Evolutionary conservation across 371 early-diverging fungal genomes (phyloP), one percentile per base, ranked within the genome.

Genomic region (Rhizopus microsporus): DNA sequence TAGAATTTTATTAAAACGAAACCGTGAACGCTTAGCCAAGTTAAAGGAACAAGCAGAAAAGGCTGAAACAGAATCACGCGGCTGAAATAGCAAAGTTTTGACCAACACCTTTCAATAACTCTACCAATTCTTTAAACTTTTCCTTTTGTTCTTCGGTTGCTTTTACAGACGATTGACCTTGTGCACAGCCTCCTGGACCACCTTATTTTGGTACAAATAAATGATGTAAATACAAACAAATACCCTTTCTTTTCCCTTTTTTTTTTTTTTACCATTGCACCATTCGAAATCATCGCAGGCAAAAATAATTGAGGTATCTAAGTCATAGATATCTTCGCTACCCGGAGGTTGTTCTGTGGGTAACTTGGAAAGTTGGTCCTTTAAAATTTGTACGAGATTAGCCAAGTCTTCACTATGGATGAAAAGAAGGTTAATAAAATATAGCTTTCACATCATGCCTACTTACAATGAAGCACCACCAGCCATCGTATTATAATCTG

Each of bases 1-100:
- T 56, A 74, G 91, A 43, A 78, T 90, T 40, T 52, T 90, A 50
- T 60, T 83, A 16, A 88, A 85, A 62, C 62, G 91, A n/a, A 90
- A 90, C 63, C 68, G 75, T 23, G 53, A 65, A 33, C 74, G 89
- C 31, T 59, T 88, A 52, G 74, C 58, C 29, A 70, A 67, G 34
- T 65, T 88, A 17, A 71, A 74, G 37, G 34, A 62, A 63, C 57
- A 50, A n/a, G 64, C 65, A 8, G 58, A 31, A 4, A 46, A 46
- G 17, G 29, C 29, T 23, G 23, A 23, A 23, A 23, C 0, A 23
- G 23, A 23, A 23, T 23, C 23, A 23, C 23, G 23, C 23, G 23
- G 23, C 23, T 23, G 58, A 53, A 33, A 62, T 16, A 43, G 72
- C 72, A 42, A 58, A 65, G 50, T 68, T 56, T 30, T 62, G 38